Evolutionary conservation across 2,329 filamentous ascomycete species (phyloP).

Genomic region (Trichocomaceae sp.): DNA sequence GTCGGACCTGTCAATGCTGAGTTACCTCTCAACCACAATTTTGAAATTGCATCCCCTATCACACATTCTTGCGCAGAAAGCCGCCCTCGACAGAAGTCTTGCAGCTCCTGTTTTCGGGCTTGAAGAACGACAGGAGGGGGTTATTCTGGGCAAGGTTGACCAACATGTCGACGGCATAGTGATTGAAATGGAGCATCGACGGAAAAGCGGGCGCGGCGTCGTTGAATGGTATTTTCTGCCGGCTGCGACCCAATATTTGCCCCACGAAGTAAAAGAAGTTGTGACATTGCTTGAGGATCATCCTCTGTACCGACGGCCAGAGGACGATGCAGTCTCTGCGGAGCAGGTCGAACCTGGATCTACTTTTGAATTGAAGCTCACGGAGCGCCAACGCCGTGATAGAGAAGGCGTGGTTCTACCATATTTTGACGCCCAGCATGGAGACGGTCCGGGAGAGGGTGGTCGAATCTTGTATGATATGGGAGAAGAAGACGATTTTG

Average conservation of each 20-base stretch:
- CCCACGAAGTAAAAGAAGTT: constrained; percentile 45
- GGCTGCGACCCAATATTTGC: constrained; percentile 38
- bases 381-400: constrained; percentile 81
- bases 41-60: constrained; percentile 65
- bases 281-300: constrained; percentile 68
- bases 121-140: constrained; percentile 68
- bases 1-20: constrained; percentile 63
- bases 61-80: constrained; percentile 67
- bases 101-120: constrained; percentile 74
- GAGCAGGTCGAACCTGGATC: constrained; percentile 57
- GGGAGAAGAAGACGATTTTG: constrained; percentile 93
- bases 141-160: constrained; percentile 59
- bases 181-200: constrained; percentile 76
- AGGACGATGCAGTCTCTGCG: constrained; percentile 32
- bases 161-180: constrained; percentile 56
- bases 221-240: constrained; percentile 61
- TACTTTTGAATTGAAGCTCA: constrained; percentile 81
- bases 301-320: constrained; percentile 55
- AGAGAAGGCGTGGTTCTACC: constrained; percentile 85
- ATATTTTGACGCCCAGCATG: constrained; percentile 93
- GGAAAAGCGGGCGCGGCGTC: constrained; percentile 73
- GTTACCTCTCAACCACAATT: constrained; percentile 83
- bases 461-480: constrained; percentile 95
- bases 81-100: constrained; percentile 68
- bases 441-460: constrained; percentile 64